Base-by-base conservation (phyloP, 768 basidiomycete species). In the Coprinopsis cinerea region DNA sequence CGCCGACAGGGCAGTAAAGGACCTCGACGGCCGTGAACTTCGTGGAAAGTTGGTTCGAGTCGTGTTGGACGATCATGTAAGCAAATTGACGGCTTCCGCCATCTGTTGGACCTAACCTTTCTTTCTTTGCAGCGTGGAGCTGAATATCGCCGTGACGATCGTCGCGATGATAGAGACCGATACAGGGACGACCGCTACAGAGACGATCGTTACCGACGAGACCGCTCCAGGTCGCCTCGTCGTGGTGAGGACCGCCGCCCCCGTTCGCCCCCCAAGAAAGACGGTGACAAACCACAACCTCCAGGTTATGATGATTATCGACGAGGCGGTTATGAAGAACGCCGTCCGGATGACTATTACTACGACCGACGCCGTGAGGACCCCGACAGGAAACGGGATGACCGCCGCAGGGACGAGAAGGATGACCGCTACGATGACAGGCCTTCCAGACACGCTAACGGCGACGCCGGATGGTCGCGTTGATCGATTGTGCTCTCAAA, bases 241-340 rank as follows among this genome's bases (percentile, higher is more conserved):
- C 80, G 82, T 54, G 74, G 79, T 52, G 88, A 87, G 59, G 86
- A 85, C 69, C 83, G 86, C 75, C 85, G 83, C 61, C 72, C 82
- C 74, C 84, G 87, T 78, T 88, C 85, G 73, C 83, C 88, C 64
- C 83, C 86, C 52, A 78, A 74, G 77, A 85, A 88, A 77, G 85
- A 89, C 61, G 72, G 73, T 75, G 86, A 89, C 71, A 82, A 76
- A 79, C n/a, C n/a, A n/a, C 84, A 85, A 78, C 79, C 85, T 82
- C 84, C 85, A 83, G 87, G 86, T 82, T 88, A 89, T 82, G 88
- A 90, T 81, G 85, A 88, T 79, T 76, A 81, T 69, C 83, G 88
- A 68, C 83, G 88, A 70, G 86, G 85, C 62, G 82, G 80, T 62
- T 81, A 82, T 81, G 85, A 87, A 82, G 83, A 83, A 68, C 85